Conservation (phyloP, 306 rosid genomes). For the Cicer bijugum region DNA sequence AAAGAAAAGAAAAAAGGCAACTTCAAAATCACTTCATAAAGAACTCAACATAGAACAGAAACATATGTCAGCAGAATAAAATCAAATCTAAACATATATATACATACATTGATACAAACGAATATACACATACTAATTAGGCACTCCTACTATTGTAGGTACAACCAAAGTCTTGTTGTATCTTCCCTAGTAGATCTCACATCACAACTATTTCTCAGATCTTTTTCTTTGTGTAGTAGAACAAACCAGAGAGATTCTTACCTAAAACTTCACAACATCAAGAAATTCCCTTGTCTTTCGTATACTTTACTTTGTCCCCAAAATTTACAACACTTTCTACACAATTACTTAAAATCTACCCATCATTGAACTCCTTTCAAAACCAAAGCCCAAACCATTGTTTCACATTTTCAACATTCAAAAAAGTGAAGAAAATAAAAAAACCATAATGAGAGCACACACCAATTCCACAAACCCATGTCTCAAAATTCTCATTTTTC, state of each 20-base stretch:
- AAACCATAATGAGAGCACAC: constrained; percentile 47
- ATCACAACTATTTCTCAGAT: constrained; percentile 34
- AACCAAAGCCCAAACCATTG: constrained; percentile 7
- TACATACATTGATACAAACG: background rate
- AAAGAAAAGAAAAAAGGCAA: background rate
- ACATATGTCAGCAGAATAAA: constrained; percentile 4
- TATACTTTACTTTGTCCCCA: constrained; percentile 50
- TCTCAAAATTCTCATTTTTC: constrained; percentile 39
- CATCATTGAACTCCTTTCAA: constrained; percentile 24
- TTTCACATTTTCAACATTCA: background rate
- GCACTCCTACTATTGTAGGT: background rate
- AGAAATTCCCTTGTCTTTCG: constrained; percentile 36
- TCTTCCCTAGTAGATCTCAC: constrained; percentile 38
- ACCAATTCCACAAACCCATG: constrained; percentile 33
- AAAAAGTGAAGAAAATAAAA: background rate
- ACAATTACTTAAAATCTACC: constrained; percentile 36
- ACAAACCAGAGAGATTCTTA: constrained; percentile 25
- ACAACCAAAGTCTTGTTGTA: constrained; percentile 39
- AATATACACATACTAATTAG: constrained; percentile 24
- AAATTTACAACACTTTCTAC: constrained; percentile 37
- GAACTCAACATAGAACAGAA: constrained; percentile 6
- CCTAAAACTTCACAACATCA: constrained; percentile 26
- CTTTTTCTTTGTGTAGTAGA: constrained; percentile 32
- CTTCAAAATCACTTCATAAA: constrained; percentile 5
- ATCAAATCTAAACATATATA: background rate